Conservation (phyloP, 2,329 filamentous ascomycete species). For the Hypoxylon sp. region DNA sequence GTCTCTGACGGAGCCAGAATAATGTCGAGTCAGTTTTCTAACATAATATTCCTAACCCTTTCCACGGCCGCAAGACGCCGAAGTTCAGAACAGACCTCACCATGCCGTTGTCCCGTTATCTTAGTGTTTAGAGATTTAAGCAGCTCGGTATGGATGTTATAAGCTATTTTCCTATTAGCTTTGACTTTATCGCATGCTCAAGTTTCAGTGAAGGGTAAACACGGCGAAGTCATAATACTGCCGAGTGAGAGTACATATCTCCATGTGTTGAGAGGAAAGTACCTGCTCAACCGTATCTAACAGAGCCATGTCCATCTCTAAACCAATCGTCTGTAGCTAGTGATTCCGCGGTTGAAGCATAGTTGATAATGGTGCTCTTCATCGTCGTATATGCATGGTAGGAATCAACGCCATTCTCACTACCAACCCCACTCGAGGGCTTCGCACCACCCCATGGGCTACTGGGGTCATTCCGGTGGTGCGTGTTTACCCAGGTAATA, state of each 20-base stretch:
- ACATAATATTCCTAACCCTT: background rate
- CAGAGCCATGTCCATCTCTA: slow-evolving; percentile 65
- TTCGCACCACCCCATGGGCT: slow-evolving; percentile 77
- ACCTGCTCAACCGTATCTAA: slow-evolving; percentile 68
- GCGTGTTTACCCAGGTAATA: slow-evolving; percentile 69
- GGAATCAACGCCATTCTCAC: slow-evolving; percentile 77
- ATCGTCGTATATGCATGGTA: slow-evolving; percentile 69
- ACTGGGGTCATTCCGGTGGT: slow-evolving; percentile 79
- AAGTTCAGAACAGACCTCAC: background rate
- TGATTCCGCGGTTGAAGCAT: slow-evolving; percentile 67
- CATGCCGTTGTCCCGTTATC: background rate
- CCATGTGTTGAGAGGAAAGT: background rate
- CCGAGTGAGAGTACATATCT: background rate
- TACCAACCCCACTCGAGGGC: slow-evolving; percentile 73
- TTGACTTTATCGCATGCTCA: background rate
- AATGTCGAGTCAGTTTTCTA: background rate
- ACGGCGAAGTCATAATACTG: background rate
- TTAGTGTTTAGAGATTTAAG: background rate
- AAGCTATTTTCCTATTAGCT: background rate
- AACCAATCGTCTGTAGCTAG: slow-evolving; percentile 75
- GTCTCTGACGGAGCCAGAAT: background rate
- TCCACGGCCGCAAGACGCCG: background rate
- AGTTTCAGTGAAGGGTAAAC: background rate
- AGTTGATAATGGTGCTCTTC: slow-evolving; percentile 79
- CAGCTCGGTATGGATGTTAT: background rate